A percentile compares a stretch with the other conserved stretches of the same genome.
Evolutionary conservation across 129 eudicot genomes (phyloP).

Genomic region (Erigeron canadensis): DNA sequence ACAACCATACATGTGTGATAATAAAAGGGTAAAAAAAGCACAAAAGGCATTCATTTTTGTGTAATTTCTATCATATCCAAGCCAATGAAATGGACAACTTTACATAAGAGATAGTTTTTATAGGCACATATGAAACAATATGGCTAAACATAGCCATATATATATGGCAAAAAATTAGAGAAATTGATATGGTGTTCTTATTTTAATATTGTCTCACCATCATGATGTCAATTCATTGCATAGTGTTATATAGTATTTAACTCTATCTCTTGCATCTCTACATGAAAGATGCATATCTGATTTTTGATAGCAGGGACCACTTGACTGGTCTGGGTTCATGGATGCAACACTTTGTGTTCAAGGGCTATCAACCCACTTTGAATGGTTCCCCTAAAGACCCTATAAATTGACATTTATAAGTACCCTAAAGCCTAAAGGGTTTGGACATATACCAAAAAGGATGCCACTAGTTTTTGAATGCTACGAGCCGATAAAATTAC

Average conservation of each 20-base stretch:
- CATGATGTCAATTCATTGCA: slow-evolving; percentile 35
- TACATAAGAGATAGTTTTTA: slow-evolving; percentile 29
- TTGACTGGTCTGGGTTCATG: slow-evolving; percentile 25
- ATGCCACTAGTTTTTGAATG: slow-evolving; percentile 10
- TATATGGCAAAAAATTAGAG: slow-evolving; percentile 27
- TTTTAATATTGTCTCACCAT: slow-evolving; percentile 26
- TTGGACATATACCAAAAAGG: slow-evolving; percentile 4
- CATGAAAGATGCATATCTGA: slow-evolving; percentile 23
- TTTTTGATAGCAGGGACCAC: slow-evolving; percentile 9
- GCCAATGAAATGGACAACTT: slow-evolving; percentile 32
- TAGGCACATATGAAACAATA: slow-evolving; percentile 27
- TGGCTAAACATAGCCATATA: slow-evolving; percentile 16
- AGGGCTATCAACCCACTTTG: slow-evolving; percentile 25
- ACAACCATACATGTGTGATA: slow-evolving; percentile 40
- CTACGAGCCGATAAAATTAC: not conserved
- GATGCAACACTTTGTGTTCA: slow-evolving; percentile 24
- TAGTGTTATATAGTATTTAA: slow-evolving; percentile 23
- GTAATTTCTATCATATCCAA: slow-evolving; percentile 33
- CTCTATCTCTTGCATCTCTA: slow-evolving; percentile 23
- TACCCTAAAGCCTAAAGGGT: slow-evolving; percentile 7
- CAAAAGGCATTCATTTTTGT: slow-evolving; percentile 24
- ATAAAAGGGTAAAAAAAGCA: slow-evolving; percentile 27
- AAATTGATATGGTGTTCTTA: slow-evolving; percentile 27
- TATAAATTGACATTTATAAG: slow-evolving; percentile 7
- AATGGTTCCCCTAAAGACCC: slow-evolving; percentile 23